Evolutionary conservation across 1,139 yeast genomes (phyloP), one percentile per base, ranked within the genome.

Genomic region (Taphrina pruni): DNA sequence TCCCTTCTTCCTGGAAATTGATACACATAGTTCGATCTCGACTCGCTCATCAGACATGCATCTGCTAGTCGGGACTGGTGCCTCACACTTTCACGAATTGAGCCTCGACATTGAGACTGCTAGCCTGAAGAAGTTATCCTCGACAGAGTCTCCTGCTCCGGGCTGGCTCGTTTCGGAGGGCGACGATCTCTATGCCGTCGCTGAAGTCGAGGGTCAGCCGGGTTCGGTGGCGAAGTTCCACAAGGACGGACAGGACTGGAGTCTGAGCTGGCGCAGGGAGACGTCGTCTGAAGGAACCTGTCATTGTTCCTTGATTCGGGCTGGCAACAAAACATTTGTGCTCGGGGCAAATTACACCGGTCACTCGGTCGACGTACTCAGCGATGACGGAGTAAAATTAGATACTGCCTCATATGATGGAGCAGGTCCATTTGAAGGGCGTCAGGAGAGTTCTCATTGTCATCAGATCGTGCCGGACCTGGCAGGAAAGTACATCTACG

Each of bases 391-490:
- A 4, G 21, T 20, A 1, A 35, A n/a, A 38, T 8, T 50, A 38
- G 51, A 64, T 32, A 20, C 55, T 7, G 20, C 45, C 6, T 17
- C 41, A 6, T 54, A 20, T 21, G 45, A 45, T 6, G 67, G 61
- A 7, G 45, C 61, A 0, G 67, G 67, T 6, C 67, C 67, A 8
- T 64, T 65, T 36, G 64, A 60, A 12, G 69, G 69, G 2, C 64
- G 69, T n/a, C 69, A 65, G 35, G 43, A 36, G 48, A 12, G 46
- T n/a, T 58, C 69, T 20, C 69, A 65, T 35, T 50, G 48, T n/a
- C 69, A 65, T 51, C 69, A 65, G 45, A 65, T 65, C n/a, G 43
- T 57, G n/a, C 64, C 38, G 35, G 69, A 65, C 43, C n/a, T 39
- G 7, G 38, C n/a, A 9, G 20, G 39, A 6, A 43, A 58, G 41